Percentiles rank a stretch among this genome's conserved stretches.
Conservation (phyloP, 441 rosid genomes). For the Omphalea diandra region DNA sequence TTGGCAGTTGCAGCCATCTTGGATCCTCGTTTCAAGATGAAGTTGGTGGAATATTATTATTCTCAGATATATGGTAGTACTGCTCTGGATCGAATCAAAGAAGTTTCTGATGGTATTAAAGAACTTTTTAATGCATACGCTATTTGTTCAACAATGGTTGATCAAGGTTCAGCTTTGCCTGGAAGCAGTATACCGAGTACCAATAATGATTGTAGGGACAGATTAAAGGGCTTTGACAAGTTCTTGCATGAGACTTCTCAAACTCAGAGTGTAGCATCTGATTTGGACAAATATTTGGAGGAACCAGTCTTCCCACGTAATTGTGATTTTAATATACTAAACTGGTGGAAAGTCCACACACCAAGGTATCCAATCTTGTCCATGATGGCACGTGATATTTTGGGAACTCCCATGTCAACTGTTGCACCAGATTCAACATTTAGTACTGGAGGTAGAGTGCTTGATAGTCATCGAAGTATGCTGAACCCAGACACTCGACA, state of each 20-base stretch:
- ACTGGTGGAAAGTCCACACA: constrained; percentile 98
- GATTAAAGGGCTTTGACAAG: constrained; percentile 89
- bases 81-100: constrained; percentile 86
- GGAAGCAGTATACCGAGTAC: constrained; percentile 68
- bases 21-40: constrained; percentile 95
- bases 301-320: constrained; percentile 92
- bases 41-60: constrained; percentile 91
- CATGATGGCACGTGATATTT: constrained; percentile 90
- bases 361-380: constrained; percentile 93
- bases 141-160: constrained; percentile 69
- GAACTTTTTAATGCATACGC: constrained; percentile 86
- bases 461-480: constrained; percentile 53
- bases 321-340: constrained; percentile 74
- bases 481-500: constrained; percentile 65
- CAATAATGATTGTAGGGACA: constrained; percentile 60
- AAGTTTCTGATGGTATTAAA: constrained; percentile 73
- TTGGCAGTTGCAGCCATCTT: constrained; percentile 91
- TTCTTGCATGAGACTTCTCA: constrained; percentile 87
- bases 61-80: constrained; percentile 93
- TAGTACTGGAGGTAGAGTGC: constrained; percentile 50
- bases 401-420: constrained; percentile 84
- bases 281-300: constrained; percentile 85
- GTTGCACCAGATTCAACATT: constrained; percentile 53
- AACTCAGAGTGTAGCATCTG: constrained; percentile 54
- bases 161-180: constrained; percentile 75